Evolutionary conservation across 129 eudicot species (phyloP), one percentile per base, ranked within the genome.

Genomic region (Saposhnikovia divaricata): DNA sequence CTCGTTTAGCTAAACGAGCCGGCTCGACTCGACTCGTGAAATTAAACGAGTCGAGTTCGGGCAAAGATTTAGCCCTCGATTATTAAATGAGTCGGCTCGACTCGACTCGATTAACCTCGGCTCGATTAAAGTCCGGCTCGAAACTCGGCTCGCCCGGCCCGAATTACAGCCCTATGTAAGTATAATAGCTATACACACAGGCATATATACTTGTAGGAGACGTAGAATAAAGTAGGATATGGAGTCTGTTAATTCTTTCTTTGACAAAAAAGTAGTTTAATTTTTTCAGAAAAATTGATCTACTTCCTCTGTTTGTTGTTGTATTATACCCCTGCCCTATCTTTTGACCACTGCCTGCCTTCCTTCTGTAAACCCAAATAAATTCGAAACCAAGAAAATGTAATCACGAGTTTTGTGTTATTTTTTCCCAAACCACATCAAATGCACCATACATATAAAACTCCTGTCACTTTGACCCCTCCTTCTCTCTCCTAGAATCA

Each of bases 181-280:
- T 34, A 70, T 5, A 70, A 70, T 14, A 34, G 34, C 7, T 61
- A 25, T 2, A n/a, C 12, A 70, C 25, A 34, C 11, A 28, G 23
- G 3, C 2, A 18, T 16, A 44, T 44, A 44, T 8, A 44, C 21
- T 2, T 28, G 72, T 18, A 27, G 10, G 66, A 11, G 66, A 23
- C 66, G 66, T 31, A 57, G 68, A 59, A 74, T 42, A 78, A 76
- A 48, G 37, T 44, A 76, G 55, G n/a, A 74, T 77, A 74, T 6
- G 66, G 77, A 59, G 80, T 57, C 78, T 61, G 78, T n/a, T 75
- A 82, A 82, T 85, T 81, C 83, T 77, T n/a, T n/a, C 83, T 78
- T 65, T 77, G 83, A 73, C 53, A n/a, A 71, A 34, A 23, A 71
- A 12, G 16, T 47, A 37, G 44, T 69, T 13, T 69, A 4, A 27